Base-by-base conservation (phyloP, 805 yeast species). In the Kockiozyma suomiensis region DNA sequence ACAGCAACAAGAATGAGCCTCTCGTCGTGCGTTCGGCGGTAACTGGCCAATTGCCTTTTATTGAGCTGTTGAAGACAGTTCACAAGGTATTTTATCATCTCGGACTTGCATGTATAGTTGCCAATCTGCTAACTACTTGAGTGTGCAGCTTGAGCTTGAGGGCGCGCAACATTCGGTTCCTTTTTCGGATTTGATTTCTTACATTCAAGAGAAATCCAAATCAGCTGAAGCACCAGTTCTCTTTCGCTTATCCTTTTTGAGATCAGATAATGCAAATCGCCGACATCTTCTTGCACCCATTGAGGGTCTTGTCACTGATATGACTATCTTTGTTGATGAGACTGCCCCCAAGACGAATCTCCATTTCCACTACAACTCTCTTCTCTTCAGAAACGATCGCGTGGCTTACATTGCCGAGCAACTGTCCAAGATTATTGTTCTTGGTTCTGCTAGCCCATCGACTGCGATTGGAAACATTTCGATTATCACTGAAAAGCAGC, bases 351-450 rank as follows among this genome's bases (percentile, higher is more conserved):
- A 40, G 42, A 54, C 55, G 13, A 43, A 75, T 45, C 78, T 64
- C 38, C 61, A 64, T 32, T 42, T 87, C 45, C 81, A 74, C 73
- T 94, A 86, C 80, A 94, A 94, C 76, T 81, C 90, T 1, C 79
- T 90, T 60, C 78, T 93, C 55, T 94, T 84, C 77, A 82, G 83
- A 59, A 76, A 80, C 54, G 86, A 84, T 51, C 84, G 99, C 73
- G 81, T 92, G 52, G 76, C 75, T 46, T 80, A 85, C 53, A 71
- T 93, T 21, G 84, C 85, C 25, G 94, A 89, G 67, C 97, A 94
- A 75, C 81, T 90, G 54, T 68, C 71, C 48, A 83, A 83, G 65
- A 85, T 86, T 64, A 79, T 64, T 5, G 64, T 59, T n/a, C 58
- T 65, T 3, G 66, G 69, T 4, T 48, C 57, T 1, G 65, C 68